Evolutionary conservation across 768 basidiomycete genomes (phyloP).

Genomic region (Agaricus sinodeliciosus): DNA sequence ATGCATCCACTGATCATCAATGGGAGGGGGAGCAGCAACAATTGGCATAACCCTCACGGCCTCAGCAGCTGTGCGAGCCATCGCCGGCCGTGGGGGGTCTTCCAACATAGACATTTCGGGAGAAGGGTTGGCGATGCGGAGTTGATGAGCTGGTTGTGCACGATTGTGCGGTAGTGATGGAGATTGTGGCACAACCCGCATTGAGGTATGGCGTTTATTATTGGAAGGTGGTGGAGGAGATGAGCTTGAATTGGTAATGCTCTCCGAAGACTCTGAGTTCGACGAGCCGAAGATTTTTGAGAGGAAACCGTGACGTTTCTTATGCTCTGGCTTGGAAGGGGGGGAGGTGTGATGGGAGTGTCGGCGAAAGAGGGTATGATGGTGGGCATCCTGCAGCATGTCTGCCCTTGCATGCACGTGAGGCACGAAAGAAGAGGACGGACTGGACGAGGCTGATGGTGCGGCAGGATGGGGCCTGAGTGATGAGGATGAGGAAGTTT

Average conservation of each 20-base stretch:
- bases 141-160: background rate
- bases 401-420: conserved; percentile 10
- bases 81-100: conserved; percentile 11
- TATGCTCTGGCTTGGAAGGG: conserved; percentile 11
- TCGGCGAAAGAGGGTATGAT: background rate
- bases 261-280: background rate
- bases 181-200: background rate
- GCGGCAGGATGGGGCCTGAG: conserved; percentile 11
- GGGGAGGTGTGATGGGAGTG: background rate
- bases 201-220: background rate
- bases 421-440: background rate
- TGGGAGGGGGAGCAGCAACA: conserved; percentile 11
- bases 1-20: conserved; percentile 11
- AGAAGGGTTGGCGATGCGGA: background rate
- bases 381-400: conserved; percentile 8
- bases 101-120: conserved; percentile 9
- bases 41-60: conserved; percentile 7
- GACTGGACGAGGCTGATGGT: background rate
- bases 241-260: background rate
- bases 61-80: conserved; percentile 18
- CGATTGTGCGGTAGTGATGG: background rate
- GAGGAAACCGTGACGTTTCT: conserved; percentile 11
- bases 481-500: conserved; percentile 13
- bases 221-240: background rate
- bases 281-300: conserved; percentile 7